A percentile compares a stretch with the other conserved stretches of the same genome.
Evolutionary conservation across 192 early-diverging fungal genomes (phyloP).

Genomic region (Oehlia diaphana): DNA sequence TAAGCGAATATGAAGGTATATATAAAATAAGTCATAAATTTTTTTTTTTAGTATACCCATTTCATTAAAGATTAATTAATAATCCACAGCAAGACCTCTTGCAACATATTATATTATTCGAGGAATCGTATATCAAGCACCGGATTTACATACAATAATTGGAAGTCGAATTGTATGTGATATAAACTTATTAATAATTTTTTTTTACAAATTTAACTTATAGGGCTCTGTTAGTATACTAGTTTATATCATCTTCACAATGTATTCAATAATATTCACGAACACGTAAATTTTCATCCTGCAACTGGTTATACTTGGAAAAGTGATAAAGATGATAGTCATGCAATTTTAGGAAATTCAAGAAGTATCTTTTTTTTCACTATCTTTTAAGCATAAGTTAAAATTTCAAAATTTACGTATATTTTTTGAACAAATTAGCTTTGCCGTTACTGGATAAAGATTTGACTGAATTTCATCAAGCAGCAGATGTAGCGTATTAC

Average conservation of each 20-base stretch:
- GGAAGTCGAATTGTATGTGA: constrained; percentile 60
- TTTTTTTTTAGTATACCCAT: background rate
- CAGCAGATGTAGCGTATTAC: background rate
- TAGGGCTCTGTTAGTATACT: constrained; percentile 37
- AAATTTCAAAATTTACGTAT: background rate
- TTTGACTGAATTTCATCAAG: background rate
- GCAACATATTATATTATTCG: constrained; percentile 68
- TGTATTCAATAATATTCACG: constrained; percentile 52
- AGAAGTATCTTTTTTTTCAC: background rate
- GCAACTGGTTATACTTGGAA: constrained; percentile 60
- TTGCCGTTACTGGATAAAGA: background rate
- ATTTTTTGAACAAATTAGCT: background rate
- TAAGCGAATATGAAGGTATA: constrained; percentile 56
- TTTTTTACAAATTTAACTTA: background rate
- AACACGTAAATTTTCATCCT: constrained; percentile 52
- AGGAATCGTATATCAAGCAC: constrained; percentile 72
- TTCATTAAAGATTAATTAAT: background rate
- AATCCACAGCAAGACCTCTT: constrained; percentile 47
- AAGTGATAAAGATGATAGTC: constrained; percentile 1
- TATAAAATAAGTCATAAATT: background rate
- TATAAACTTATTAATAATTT: background rate
- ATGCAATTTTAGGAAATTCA: background rate
- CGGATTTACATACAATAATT: constrained; percentile 64
- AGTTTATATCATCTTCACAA: constrained; percentile 53
- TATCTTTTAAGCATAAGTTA: too few relatives aligned